Evolutionary conservation across 805 yeast species (phyloP).

Genomic region (Hanseniaspora hatyaiensis): DNA sequence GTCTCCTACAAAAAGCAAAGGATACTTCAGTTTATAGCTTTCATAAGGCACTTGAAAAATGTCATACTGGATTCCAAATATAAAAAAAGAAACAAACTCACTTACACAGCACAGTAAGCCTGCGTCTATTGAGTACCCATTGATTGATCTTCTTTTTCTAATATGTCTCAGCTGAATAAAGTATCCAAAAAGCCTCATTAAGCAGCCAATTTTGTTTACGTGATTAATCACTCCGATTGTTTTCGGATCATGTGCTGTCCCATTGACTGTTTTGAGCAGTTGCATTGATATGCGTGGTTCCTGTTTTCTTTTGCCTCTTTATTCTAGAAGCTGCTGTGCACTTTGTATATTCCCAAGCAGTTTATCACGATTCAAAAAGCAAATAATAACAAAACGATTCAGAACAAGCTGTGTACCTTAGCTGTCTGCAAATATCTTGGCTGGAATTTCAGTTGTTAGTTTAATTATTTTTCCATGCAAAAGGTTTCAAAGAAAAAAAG

Average conservation of each 20-base stretch:
- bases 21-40: conserved; percentile 30
- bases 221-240: background rate
- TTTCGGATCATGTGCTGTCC: background rate
- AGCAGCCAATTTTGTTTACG: background rate
- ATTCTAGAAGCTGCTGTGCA: too few relatives aligned
- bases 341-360: too few relatives aligned
- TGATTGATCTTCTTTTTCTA: conserved; percentile 27
- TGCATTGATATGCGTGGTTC: too few relatives aligned
- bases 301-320: too few relatives aligned
- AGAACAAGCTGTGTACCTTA: too few relatives aligned
- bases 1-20: conserved; percentile 24
- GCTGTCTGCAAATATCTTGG: too few relatives aligned
- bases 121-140: conserved; percentile 33
- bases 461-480: too few relatives aligned
- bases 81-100: conserved; percentile 20
- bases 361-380: too few relatives aligned
- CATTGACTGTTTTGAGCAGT: background rate
- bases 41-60: conserved; percentile 21
- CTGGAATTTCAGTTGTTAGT: too few relatives aligned
- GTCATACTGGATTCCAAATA: conserved; percentile 22
- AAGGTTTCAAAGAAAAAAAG: too few relatives aligned
- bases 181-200: background rate
- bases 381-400: too few relatives aligned
- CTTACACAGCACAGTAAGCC: conserved; percentile 20
- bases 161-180: conserved; percentile 23